Base-by-base conservation (phyloP, 192 early-diverging fungal species). In the Podila epigama region DNA sequence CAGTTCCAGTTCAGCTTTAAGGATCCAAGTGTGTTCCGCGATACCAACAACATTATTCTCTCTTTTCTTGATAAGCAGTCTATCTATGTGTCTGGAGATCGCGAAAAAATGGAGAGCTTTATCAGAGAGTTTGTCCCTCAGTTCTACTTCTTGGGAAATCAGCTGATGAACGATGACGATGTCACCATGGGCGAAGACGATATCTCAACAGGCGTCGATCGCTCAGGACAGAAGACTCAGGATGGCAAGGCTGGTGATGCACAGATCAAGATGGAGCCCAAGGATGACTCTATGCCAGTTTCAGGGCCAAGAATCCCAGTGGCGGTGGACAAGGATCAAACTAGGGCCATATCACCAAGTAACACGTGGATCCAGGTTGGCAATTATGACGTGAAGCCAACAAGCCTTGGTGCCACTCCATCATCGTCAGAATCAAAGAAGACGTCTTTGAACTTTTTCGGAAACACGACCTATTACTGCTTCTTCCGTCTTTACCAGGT, bases 401-500 rank as follows among this genome's bases (percentile, higher is more conserved):
- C 83, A 1, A 79, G 77, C 37, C 51, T 81, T 4, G 83, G 80
- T 7, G 66, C 60, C 12, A 63, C 62, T 1, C 75, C 64, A 22
- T 58, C 66, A 3, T 75, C 78, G 1, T 51, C 61, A 11, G 64
- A 69, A 15, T 57, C 58, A 4, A 82, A 80, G 51, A 79, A 71
- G 5, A 62, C 68, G 4, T 63, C 83, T 0, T 75, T 73, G 48
- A 88, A 90, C 50, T 94, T 98, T 68, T 99, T 96, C 80, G 90
- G 90, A 32, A 98, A 98, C 75, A 91, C 81, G 56, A 84, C 70
- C 20, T 92, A 96, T 66, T 99, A 97, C 66, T 88, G 90, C 53
- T 96, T 99, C 58, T 86, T 99, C 75, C 83, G 97, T 41, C 85
- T 95, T 37, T 95, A 86, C 60, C 89, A 94, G 84, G 92, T 94